Evolutionary conservation across 225 moss, liverwort and hornwort species (phyloP).

Genomic region (Antitrichia curtipendula): DNA sequence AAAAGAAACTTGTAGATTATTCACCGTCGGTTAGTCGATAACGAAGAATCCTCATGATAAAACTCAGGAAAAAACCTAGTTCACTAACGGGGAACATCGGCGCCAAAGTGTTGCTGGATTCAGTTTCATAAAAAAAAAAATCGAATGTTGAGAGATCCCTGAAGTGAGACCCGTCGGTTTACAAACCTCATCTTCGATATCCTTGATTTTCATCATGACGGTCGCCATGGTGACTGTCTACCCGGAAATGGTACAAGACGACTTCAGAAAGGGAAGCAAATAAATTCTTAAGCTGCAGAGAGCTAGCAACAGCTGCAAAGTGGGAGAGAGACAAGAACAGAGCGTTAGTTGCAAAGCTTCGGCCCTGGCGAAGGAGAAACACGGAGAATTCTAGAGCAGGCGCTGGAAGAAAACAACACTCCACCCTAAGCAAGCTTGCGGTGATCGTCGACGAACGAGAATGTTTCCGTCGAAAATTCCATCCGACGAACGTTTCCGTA

Average conservation of each 20-base stretch:
- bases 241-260: no score
- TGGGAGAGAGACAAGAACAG: not conserved
- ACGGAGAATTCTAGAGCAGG: not conserved
- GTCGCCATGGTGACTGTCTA: slow-evolving; percentile 58
- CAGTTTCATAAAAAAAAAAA: not conserved
- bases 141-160: not conserved
- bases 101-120: not conserved
- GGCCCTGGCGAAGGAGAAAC: not conserved
- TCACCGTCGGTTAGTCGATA: not conserved
- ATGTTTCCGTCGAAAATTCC: not conserved
- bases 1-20: not conserved
- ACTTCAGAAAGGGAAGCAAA: not conserved
- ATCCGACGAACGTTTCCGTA: not conserved
- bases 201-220: slow-evolving; percentile 94
- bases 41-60: not conserved
- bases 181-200: slow-evolving; percentile 81
- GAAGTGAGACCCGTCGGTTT: not conserved
- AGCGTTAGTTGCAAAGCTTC: not conserved
- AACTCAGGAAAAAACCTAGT: not conserved
- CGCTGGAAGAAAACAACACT: no score
- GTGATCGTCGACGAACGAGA: not conserved
- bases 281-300: not conserved
- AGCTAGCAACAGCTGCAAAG: not conserved
- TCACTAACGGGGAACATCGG: not conserved
- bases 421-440: not conserved